Evolutionary conservation across 2,329 filamentous ascomycete species (phyloP), one percentile per base, ranked within the genome.

Genomic region (Hypoxylon sp.): DNA sequence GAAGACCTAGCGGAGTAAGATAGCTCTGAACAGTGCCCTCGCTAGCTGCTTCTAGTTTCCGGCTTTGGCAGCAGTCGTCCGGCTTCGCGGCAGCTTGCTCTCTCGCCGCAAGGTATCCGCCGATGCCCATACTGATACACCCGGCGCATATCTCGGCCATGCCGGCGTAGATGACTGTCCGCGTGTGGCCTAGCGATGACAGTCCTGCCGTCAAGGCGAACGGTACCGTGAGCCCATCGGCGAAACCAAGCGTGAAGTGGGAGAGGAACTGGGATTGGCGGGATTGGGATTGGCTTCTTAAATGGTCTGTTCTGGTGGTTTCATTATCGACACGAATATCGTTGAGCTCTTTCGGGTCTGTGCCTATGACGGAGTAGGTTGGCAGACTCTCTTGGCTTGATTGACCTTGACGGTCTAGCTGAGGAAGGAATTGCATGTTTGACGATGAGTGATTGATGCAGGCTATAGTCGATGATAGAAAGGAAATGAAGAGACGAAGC

Each of bases 191-290:
- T 41, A 89, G 77, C 47, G 81, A 82, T 2, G 85, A 87, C 1
- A 93, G 79, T 11, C 90, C 90, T 0, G 90, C 90, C 0, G 88
- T 92, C 31, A 93, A 78, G 13, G 90, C 90, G 66, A 93, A 93
- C 0, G 90, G 90, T 0, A 93, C 90, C 0, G 90, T 93, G 65
- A 93, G 80, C 13, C 90, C 90, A 69, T 93, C 90, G 0, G 89
- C 88, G 66, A 92, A 86, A 49, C 90, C 90, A 65, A 93, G 88
- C 58, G 90, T 91, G 61, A 87, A 81, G 72, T 91, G 87, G 41
- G 83, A 80, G 13, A 88, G 74, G 48, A 85, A 69, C 2, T 64
- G 65, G 3, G 69, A 65, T 7, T 69, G 63, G 1, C 59, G 27
- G 61, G 62, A 4, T 15, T 40, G 29, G 27, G 49, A 15, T 20